A percentile compares a stretch with the other conserved stretches of the same genome.
phyloP scores from a whole-genome alignment of 2,329 filamentous ascomycete genomes.

The Periconia macrospinosa region DNA sequence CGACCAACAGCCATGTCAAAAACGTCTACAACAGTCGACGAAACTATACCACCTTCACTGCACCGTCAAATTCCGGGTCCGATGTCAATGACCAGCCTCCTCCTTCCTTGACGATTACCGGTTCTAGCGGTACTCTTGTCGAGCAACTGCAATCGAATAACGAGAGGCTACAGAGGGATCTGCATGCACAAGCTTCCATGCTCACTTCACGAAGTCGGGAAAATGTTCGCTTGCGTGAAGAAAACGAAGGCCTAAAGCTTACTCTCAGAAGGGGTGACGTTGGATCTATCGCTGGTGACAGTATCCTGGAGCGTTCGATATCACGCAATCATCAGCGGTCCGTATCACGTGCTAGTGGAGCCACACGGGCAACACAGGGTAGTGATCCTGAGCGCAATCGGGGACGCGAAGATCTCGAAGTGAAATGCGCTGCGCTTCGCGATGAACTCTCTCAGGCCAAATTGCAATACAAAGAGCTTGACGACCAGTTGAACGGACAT shows the following conservation, averaged over 20 bases:
- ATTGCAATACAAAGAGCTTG: constrained; percentile 85
- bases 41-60: constrained; percentile 40
- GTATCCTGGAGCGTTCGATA: constrained; percentile 90
- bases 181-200: constrained; percentile 96
- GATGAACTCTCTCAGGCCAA: constrained; percentile 86
- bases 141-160: constrained; percentile 91
- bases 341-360: constrained; percentile 68
- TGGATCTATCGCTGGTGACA: constrained; percentile 72
- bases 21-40: constrained; percentile 44
- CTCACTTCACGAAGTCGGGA: constrained; percentile 93
- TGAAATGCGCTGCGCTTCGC: constrained; percentile 77
- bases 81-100: constrained; percentile 41
- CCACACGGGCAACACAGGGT: constrained; percentile 59
- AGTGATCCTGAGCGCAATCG: constrained; percentile 65
- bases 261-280: constrained; percentile 72
- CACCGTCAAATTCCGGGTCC: constrained; percentile 43
- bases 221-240: constrained; percentile 91
- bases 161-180: constrained; percentile 85
- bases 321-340: constrained; percentile 78
- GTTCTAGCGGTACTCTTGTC: constrained; percentile 69
- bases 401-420: constrained; percentile 77
- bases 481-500: constrained; percentile 77
- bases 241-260: constrained; percentile 96
- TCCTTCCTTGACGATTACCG: constrained; percentile 25
- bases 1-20: constrained; percentile 40